phyloP scores from a whole-genome alignment of 768 basidiomycete genomes.

The Mycena venus region DNA sequence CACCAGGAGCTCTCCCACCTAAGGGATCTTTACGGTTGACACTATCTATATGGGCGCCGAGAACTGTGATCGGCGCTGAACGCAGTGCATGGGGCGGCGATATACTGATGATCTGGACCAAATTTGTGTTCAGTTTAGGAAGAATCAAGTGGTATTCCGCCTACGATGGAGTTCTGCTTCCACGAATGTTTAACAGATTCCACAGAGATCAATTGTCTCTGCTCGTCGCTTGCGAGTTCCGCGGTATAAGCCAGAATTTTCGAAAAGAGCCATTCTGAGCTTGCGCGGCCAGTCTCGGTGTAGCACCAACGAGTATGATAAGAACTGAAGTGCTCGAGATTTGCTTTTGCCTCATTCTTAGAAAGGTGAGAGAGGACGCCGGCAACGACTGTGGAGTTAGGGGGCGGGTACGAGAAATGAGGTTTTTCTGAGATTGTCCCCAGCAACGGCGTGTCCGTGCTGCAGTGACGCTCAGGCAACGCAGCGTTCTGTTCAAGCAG shows the following conservation, averaged over 20 bases:
- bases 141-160: neutral
- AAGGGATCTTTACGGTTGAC: slow-evolving; percentile 37
- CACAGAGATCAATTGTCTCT: slow-evolving; percentile 16
- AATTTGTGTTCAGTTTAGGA: neutral
- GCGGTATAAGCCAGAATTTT: slow-evolving; percentile 26
- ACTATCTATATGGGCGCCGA: slow-evolving; percentile 44
- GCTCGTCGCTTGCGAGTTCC: slow-evolving; percentile 22
- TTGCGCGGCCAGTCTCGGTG: slow-evolving; percentile 18
- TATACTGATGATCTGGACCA: slow-evolving; percentile 23
- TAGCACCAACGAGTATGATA: slow-evolving; percentile 66
- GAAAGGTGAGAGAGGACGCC: slow-evolving; percentile 17
- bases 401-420: slow-evolving; percentile 22
- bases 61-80: slow-evolving; percentile 32
- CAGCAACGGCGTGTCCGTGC: slow-evolving; percentile 13
- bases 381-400: slow-evolving; percentile 29
- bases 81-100: neutral
- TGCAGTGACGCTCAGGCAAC: neutral
- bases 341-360: slow-evolving; percentile 57
- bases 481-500: neutral
- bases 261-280: slow-evolving; percentile 29
- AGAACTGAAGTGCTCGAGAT: slow-evolving; percentile 62
- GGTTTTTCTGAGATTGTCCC: slow-evolving; percentile 10
- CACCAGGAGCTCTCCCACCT: slow-evolving; percentile 45
- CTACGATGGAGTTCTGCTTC: slow-evolving; percentile 31
- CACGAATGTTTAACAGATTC: slow-evolving; percentile 19